A percentile compares a stretch with the other conserved stretches of the same genome.
These are phyloP conservation scores for Globisporangium barbulae DNA, from an alignment of 352 stramenopile species.

Conservation along the genomic window DNA sequence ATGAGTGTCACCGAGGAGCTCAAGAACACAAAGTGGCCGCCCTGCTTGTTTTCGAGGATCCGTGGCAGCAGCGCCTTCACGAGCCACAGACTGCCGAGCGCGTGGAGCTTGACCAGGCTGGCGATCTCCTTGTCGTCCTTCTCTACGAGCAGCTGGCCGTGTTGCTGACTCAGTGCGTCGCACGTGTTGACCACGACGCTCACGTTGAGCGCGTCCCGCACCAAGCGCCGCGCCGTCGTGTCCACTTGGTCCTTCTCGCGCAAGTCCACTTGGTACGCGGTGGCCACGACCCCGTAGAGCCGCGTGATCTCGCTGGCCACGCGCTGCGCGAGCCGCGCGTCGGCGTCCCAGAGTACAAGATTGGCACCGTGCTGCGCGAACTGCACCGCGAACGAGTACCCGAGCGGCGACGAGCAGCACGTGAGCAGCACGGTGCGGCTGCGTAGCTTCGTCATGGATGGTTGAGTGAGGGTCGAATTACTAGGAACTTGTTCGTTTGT, in stretches of 20 bases:
- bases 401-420: slow-evolving; percentile 18
- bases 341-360: slow-evolving; percentile 19
- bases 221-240: neutral
- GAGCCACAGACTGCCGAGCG: slow-evolving; percentile 16
- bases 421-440: slow-evolving; percentile 19
- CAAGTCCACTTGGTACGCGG: slow-evolving; percentile 16
- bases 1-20: slow-evolving; percentile 16
- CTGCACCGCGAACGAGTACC: slow-evolving; percentile 19
- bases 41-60: slow-evolving; percentile 11
- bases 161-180: slow-evolving; percentile 3
- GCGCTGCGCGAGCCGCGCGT: slow-evolving; percentile 12
- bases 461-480: neutral
- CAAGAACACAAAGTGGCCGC: slow-evolving; percentile 19
- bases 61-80: slow-evolving; percentile 14
- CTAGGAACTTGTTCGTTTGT: neutral
- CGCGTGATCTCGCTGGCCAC: slow-evolving; percentile 16
- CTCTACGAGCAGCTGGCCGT: neutral
- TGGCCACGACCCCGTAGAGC: slow-evolving; percentile 9
- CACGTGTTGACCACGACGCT: slow-evolving; percentile 15
- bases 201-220: neutral
- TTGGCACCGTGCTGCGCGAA: slow-evolving; percentile 14
- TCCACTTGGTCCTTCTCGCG: slow-evolving; percentile 10
- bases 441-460: slow-evolving; percentile 22
- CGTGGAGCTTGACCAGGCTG: slow-evolving; percentile 6
- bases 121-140: slow-evolving; percentile 7